A percentile compares a stretch with the other conserved stretches of the same genome.
These are phyloP conservation scores for Elsinoe batatas DNA, from an alignment of 2,329 filamentous ascomycete species.

Conservation along the genomic window DNA sequence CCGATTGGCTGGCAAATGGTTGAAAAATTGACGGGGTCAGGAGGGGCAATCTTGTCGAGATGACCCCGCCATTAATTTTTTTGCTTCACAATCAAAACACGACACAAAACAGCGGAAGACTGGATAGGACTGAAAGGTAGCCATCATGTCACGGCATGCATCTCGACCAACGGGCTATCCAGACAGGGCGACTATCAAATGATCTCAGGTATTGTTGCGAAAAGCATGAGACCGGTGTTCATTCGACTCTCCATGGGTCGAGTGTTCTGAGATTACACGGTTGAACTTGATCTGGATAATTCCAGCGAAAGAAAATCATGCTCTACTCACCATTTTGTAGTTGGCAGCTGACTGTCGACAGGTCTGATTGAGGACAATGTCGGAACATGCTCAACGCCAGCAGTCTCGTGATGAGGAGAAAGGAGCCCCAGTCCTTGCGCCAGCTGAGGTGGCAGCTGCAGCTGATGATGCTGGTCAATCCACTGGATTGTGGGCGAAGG, in stretches of 20 bases:
- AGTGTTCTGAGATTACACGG: conserved; percentile 44
- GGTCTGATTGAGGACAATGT: conserved; percentile 16
- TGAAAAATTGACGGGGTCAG: not conserved
- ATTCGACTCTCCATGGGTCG: not conserved
- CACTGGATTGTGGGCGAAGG: conserved; percentile 6
- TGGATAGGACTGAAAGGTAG: not conserved
- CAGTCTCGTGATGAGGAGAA: conserved; percentile 18
- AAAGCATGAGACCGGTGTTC: conserved; percentile 13
- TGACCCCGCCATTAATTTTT: not conserved
- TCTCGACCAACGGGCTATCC: not conserved
- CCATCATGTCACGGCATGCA: not conserved
- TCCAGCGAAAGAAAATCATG: conserved; percentile 46
- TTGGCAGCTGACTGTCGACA: conserved; percentile 14
- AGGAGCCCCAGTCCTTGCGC: conserved; percentile 12
- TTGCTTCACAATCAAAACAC: not conserved
- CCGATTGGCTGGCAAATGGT: not conserved
- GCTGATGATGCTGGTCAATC: not conserved
- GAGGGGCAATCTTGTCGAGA: not conserved
- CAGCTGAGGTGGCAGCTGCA: not conserved
- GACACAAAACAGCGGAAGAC: not conserved
- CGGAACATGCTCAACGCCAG: conserved; percentile 12
- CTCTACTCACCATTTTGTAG: conserved; percentile 23
- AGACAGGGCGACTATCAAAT: conserved; percentile 3
- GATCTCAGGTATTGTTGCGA: conserved; percentile 8
- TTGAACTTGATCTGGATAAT: conserved; percentile 47